Evolutionary conservation across 176 grass and related monocot genomes (phyloP).

Genomic region (Luzula sylvatica): DNA sequence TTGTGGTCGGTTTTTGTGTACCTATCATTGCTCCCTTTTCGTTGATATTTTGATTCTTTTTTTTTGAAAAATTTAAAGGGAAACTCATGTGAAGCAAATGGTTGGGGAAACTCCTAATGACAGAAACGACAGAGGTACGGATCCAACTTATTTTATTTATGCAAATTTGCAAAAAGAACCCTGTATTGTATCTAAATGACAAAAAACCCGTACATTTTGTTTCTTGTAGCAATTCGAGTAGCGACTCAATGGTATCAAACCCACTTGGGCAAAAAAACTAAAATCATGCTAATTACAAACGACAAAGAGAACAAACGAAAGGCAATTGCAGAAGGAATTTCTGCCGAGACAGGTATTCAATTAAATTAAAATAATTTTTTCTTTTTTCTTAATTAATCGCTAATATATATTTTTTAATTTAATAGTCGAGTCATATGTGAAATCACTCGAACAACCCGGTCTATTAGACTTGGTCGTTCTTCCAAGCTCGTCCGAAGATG

Average conservation of each 20-base stretch:
- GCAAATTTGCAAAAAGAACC: neutral
- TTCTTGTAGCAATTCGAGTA: conserved; percentile 67
- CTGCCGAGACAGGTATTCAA: conserved; percentile 56
- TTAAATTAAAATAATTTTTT: conserved; percentile 2
- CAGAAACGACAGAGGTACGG: conserved; percentile 82
- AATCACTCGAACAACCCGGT: conserved; percentile 74
- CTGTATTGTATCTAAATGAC: neutral
- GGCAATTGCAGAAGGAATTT: conserved; percentile 78
- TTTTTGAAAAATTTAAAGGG: conserved; percentile 41
- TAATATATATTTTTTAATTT: conserved; percentile 27
- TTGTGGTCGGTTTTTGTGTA: no score
- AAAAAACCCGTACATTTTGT: neutral
- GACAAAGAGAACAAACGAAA: conserved; percentile 83
- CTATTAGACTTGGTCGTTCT: conserved; percentile 75
- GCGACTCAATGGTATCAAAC: conserved; percentile 92
- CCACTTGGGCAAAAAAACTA: conserved; percentile 56
- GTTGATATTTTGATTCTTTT: neutral
- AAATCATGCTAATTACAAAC: conserved; percentile 80
- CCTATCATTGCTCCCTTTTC: no score
- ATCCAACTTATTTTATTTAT: neutral
- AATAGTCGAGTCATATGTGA: conserved; percentile 89
- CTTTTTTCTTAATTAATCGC: conserved; percentile 1
- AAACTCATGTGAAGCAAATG: conserved; percentile 96
- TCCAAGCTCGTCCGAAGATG: conserved; percentile 57
- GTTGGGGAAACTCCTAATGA: conserved; percentile 93